Evolutionary conservation across 495 filamentous ascomycete genomes (phyloP), one percentile per base, ranked within the genome.

Genomic region (Neurospora sp.): DNA sequence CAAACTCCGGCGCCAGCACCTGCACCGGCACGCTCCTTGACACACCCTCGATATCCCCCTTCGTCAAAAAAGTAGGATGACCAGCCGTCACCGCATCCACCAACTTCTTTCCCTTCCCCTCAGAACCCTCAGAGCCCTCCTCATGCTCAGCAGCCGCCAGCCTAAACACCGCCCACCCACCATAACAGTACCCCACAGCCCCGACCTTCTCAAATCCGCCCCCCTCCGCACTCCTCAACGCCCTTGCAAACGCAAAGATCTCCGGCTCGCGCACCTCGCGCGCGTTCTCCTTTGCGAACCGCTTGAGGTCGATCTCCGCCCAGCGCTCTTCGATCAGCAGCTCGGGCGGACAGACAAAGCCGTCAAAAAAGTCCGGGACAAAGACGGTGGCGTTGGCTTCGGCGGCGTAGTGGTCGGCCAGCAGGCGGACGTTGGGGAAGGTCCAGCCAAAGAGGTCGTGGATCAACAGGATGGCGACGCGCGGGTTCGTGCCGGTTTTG

Each of bases 171-270:
- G 83, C 88, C 88, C 88, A 90, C 2, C 87, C 88, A 70, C 89
- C 88, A 70, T 83, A 91, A 81, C 90, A 91, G 78, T 85, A 90
- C 5, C 89, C 89, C 24, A 90, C 79, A 2, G 88, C 88, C 9
- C 82, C 89, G 40, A 90, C 73, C 45, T 80, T 82, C 42, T 78
- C 78, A 76, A 84, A 82, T 15, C 54, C 54, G 11, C 28, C 54
- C 54, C 54, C 28, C 5, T 66, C 54, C 37, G 82, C 71, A 7
- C 39, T 39, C 6, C 83, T 82, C 24, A 91, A 79, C 0, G 80
- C 79, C 73, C 79, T 75, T 1, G 88, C 88, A 45, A 79, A 86
- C 0, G 76, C 84, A 69, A 87, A 77, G 48, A 90, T 87, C 77
- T 89, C 87, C 0, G 86, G 85, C 69, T 85, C 84, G 48, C 88